phyloP scores from a whole-genome alignment of 2,329 filamentous ascomycete species.

The Colletotrichum sp. region DNA sequence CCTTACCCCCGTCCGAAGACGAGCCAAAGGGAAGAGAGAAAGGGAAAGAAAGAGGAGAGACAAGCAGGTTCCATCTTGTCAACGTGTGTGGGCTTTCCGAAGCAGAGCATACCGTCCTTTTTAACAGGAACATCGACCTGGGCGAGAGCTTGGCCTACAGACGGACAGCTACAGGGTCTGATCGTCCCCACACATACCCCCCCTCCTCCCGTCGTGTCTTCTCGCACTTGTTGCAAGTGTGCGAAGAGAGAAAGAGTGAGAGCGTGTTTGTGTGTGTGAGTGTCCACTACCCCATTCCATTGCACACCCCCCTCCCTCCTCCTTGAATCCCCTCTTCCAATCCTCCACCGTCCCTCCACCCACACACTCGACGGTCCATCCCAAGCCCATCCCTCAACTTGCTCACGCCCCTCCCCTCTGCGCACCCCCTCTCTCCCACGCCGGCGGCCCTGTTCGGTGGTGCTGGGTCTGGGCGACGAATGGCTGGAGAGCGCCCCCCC shows the following conservation, averaged over 20 bases:
- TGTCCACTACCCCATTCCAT: background rate
- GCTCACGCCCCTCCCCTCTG: background rate
- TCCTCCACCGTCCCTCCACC: background rate
- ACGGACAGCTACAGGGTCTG: background rate
- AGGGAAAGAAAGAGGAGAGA: background rate
- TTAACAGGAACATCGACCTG: slow-evolving; percentile 16
- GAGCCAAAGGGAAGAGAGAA: background rate
- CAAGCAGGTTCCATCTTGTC: background rate
- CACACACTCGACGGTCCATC: background rate
- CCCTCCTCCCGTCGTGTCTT: background rate
- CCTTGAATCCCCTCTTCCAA: slow-evolving; percentile 4
- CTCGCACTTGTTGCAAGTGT: background rate
- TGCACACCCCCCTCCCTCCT: background rate
- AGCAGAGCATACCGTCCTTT: slow-evolving; percentile 19
- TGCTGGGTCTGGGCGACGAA: slow-evolving; percentile 21
- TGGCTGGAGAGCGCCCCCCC: slow-evolving; percentile 15
- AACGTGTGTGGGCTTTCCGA: background rate
- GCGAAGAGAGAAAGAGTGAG: background rate
- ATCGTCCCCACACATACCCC: background rate
- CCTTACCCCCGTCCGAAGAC: background rate
- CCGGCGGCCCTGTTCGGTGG: slow-evolving; percentile 20
- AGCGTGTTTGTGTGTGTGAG: background rate
- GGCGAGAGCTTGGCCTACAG: slow-evolving; percentile 8
- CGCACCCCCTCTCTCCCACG: slow-evolving; percentile 16
- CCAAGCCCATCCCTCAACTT: background rate